Conservation (phyloP, 306 rosid species). For the Gillenia trifoliata region DNA sequence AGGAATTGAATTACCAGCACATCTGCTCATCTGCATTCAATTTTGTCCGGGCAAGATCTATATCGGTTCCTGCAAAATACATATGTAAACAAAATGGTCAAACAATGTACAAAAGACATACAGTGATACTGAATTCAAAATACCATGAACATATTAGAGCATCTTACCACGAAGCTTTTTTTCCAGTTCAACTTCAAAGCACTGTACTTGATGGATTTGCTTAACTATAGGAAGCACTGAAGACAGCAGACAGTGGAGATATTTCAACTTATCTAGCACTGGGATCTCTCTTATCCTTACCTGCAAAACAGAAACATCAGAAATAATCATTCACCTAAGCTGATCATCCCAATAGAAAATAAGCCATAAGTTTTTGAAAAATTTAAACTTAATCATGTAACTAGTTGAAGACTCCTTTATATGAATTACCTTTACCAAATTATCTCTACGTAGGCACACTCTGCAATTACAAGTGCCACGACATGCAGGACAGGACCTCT, state of each 20-base stretch:
- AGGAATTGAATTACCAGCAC: slow-evolving; percentile 72
- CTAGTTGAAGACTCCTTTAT: neutral
- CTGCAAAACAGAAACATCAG: slow-evolving; percentile 39
- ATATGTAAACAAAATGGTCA: slow-evolving; percentile 20
- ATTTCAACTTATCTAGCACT: slow-evolving; percentile 69
- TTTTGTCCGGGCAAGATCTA: slow-evolving; percentile 77
- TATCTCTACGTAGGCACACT: slow-evolving; percentile 76
- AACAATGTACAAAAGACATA: slow-evolving; percentile 9
- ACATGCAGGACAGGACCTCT: slow-evolving; percentile 85
- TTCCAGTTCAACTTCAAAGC: slow-evolving; percentile 87
- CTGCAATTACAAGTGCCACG: slow-evolving; percentile 84
- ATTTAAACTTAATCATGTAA: slow-evolving; percentile 10
- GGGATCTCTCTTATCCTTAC: slow-evolving; percentile 86
- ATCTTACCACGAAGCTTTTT: slow-evolving; percentile 72
- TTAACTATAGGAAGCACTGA: slow-evolving; percentile 90
- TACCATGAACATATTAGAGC: slow-evolving; percentile 9
- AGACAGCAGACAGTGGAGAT: slow-evolving; percentile 68
- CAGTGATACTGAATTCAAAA: slow-evolving; percentile 5
- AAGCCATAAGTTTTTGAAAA: slow-evolving; percentile 9
- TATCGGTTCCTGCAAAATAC: slow-evolving; percentile 60
- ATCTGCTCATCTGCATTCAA: slow-evolving; percentile 96
- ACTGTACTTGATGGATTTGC: slow-evolving; percentile 74
- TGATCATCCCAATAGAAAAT: slow-evolving; percentile 12
- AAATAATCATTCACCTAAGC: slow-evolving; percentile 16
- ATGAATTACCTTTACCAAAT: slow-evolving; percentile 69